Conservation (phyloP, 768 basidiomycete genomes). For the Termitomyces sp. region DNA sequence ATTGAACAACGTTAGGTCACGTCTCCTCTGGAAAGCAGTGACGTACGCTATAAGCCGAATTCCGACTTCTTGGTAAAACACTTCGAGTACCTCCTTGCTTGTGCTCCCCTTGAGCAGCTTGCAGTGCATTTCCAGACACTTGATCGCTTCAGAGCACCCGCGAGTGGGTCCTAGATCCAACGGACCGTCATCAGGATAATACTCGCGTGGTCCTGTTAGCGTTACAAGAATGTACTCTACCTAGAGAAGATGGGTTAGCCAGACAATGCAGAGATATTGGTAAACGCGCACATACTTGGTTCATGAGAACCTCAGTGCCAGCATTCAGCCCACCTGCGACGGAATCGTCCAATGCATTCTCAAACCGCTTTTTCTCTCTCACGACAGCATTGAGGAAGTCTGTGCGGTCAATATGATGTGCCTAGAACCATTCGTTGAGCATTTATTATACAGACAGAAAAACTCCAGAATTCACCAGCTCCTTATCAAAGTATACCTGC, state of each 20-base stretch:
- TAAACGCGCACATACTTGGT: conserved; percentile 50
- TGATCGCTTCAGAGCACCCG: conserved; percentile 87
- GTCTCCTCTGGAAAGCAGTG: conserved; percentile 16
- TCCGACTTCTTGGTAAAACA: conserved; percentile 97
- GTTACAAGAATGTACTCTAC: conserved; percentile 91
- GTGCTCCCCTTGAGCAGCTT: conserved; percentile 89
- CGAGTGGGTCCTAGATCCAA: conserved; percentile 82
- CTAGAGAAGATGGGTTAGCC: conserved; percentile 29
- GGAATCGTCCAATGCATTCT: conserved; percentile 86
- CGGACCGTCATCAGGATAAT: conserved; percentile 80
- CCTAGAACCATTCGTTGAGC: conserved; percentile 32
- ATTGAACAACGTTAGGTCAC: background rate
- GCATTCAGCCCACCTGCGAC: conserved; percentile 93
- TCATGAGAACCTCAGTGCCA: conserved; percentile 94
- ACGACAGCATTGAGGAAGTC: conserved; percentile 93
- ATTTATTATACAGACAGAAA: background rate
- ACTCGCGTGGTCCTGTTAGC: conserved; percentile 79
- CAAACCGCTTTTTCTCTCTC: conserved; percentile 95
- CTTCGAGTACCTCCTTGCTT: conserved; percentile 93
- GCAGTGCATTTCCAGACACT: conserved; percentile 87
- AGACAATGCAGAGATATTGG: background rate
- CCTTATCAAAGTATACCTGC: conserved; percentile 97
- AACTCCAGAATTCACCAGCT: conserved; percentile 53
- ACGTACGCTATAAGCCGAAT: conserved; percentile 74
- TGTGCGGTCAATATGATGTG: conserved; percentile 83